Conservation (phyloP, 495 filamentous ascomycete species). For the Aspergillus mulundensis region DNA sequence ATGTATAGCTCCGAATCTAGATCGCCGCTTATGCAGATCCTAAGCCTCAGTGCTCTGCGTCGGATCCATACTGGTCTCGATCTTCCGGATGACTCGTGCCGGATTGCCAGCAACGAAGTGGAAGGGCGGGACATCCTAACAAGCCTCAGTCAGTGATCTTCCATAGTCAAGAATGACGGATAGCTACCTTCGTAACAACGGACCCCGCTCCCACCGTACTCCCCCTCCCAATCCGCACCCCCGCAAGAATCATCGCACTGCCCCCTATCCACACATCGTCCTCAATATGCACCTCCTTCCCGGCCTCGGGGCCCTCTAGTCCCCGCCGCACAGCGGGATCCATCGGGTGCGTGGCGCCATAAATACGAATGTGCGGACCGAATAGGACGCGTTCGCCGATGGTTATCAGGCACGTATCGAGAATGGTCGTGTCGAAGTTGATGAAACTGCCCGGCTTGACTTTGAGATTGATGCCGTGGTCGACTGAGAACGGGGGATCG, state of each 20-base stretch:
- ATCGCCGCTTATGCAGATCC: neutral
- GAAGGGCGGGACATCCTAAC: constrained; percentile 52
- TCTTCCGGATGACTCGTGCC: constrained; percentile 51
- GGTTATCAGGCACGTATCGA: constrained; percentile 73
- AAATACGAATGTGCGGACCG: constrained; percentile 69
- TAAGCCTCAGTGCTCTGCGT: neutral
- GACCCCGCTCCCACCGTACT: constrained; percentile 72
- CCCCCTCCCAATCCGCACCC: constrained; percentile 69
- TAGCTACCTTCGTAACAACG: constrained; percentile 70
- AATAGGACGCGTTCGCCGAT: constrained; percentile 75
- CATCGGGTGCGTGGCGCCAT: constrained; percentile 65
- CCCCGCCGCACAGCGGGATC: constrained; percentile 67
- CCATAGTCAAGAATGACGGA: neutral
- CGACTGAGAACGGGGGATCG: constrained; percentile 63
- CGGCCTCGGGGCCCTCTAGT: constrained; percentile 64
- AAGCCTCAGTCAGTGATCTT: neutral
- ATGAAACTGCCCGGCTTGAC: constrained; percentile 64
- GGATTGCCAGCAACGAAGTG: constrained; percentile 61
- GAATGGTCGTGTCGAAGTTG: constrained; percentile 66
- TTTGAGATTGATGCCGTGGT: constrained; percentile 70
- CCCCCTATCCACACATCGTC: constrained; percentile 87
- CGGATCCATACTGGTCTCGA: constrained; percentile 33
- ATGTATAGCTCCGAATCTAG: neutral
- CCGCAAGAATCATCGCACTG: constrained; percentile 61
- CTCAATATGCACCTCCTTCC: constrained; percentile 69